Base-by-base conservation (phyloP, 768 basidiomycete genomes). In the Psilocybe subaeruginosa region DNA sequence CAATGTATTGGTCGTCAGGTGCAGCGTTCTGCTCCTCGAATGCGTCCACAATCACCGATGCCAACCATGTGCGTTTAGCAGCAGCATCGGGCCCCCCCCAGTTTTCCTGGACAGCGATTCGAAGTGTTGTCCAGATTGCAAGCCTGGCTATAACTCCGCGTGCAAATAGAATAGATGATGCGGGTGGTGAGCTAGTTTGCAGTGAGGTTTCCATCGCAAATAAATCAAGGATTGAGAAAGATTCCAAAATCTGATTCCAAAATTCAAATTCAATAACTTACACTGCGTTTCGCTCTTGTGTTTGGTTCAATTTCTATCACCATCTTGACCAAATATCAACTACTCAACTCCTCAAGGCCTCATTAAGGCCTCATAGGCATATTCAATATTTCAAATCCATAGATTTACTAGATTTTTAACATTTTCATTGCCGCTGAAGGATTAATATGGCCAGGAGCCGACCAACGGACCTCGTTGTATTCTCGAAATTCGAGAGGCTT, bases 111-210 rank as follows among this genome's bases (percentile, higher is more conserved):
- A 98, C 87, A 35, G 95, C 96, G 69, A 97, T 78, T 45, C 90
- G 88, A 29, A 98, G 84, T 2, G 89, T 92, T 48, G 92, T 85
- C 96, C 96, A 99, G 58, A 89, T 77, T 11, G 83, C 81, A 52
- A 99, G 83, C 56, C 95, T 84, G 27, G 95, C 88, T 60, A 97
- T 82, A 3, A 91, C 85, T 2, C 94, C 93, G 19, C 94, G 87
- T 11, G 96, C 95, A 67, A 97, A 96, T 59, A 93, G 83, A 46
- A 93, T 70, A 9, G 85, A 80, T 4, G 80, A 69, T 0, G 80
- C 73, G 17, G 84, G 73, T 3, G 84, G 80, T 37, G 73, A 62
- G 29, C 70, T 60, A 29, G 37, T 30, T 19, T 8, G 8, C 23
- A 19, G 7, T 12, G 43, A 31, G 30, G 31, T 35, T 17, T 57